Evolutionary conservation across 2,329 filamentous ascomycete genomes (phyloP), one percentile per base, ranked within the genome.

Genomic region (Cordyceps pruinosa): DNA sequence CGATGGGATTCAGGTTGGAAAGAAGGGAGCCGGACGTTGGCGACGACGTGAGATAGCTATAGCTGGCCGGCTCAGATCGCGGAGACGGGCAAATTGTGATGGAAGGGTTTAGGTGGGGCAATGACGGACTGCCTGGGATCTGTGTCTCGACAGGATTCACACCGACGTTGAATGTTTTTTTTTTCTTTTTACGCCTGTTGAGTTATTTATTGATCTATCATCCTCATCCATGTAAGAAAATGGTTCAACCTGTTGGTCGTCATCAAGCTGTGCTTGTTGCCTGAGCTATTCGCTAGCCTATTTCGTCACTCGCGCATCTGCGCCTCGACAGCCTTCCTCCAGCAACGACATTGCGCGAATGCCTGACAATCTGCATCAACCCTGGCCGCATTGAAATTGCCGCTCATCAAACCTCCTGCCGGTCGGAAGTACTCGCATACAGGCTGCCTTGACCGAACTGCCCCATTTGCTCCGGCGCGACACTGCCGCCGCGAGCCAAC

Each of bases 61-160:
- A 8, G n/a, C 5, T 9, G 12, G 37, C 37, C 12, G 17, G 37
- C 26, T 17, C 25, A 21, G 35, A 55, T 55, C 44, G 44, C 23
- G 52, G 32, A 23, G 34, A 41, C 32, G 26, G 37, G 15, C 30
- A 39, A 54, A 54, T 37, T 23, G 25, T 13, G 25, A 26, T 19
- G 21, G 39, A 39, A 23, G 25, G 7, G 37, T 15, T 30, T 46
- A n/a, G 52, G 52, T 55, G 52, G 52, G 52, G 52, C 52, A 55
- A 55, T 55, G 52, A 48, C 52, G 48, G 52, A 30, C 32, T 35
- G 28, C 50, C n/a, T n/a, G n/a, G n/a, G n/a, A n/a, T n/a, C n/a
- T n/a, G n/a, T n/a, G n/a, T n/a, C n/a, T n/a, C n/a, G n/a, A n/a
- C n/a, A n/a, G n/a, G n/a, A n/a, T n/a, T n/a, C n/a, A n/a, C n/a